Percentiles rank a stretch among this genome's conserved stretches.
Evolutionary conservation across 345 rosid species (phyloP).

Genomic region (Melaleuca alternifolia): DNA sequence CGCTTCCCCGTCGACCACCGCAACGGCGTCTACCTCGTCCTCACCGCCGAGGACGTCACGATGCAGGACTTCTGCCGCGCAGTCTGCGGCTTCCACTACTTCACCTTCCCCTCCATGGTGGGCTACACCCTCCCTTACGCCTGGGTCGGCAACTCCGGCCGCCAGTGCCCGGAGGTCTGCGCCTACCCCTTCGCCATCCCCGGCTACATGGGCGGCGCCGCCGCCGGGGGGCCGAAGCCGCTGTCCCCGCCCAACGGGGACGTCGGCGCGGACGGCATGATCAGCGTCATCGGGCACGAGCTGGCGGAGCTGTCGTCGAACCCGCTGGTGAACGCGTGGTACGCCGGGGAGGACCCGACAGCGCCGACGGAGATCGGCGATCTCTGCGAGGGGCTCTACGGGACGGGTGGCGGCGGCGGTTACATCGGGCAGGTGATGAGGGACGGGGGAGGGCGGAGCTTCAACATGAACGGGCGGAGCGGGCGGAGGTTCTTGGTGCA

Average conservation of each 20-base stretch:
- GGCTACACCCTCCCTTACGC: slow-evolving; percentile 98
- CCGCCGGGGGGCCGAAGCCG: slow-evolving; percentile 34
- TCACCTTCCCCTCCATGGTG: slow-evolving; percentile 93
- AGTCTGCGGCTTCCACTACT: slow-evolving; percentile 93
- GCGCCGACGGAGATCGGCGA: slow-evolving; percentile 93
- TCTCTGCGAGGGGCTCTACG: slow-evolving; percentile 81
- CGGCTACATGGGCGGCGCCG: slow-evolving; percentile 61
- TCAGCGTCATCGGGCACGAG: slow-evolving; percentile 94
- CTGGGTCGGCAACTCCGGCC: slow-evolving; percentile 84
- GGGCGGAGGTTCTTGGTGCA: slow-evolving; percentile 77
- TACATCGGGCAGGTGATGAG: slow-evolving; percentile 79
- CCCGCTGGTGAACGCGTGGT: slow-evolving; percentile 93
- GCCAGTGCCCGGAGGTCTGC: slow-evolving; percentile 92
- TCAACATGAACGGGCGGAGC: slow-evolving; percentile 60
- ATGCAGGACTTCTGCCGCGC: slow-evolving; percentile 93
- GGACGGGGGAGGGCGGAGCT: slow-evolving; percentile 52
- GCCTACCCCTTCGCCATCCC: slow-evolving; percentile 93
- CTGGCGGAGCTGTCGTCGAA: slow-evolving; percentile 79
- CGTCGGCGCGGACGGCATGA: slow-evolving; percentile 85
- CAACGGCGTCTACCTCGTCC: slow-evolving; percentile 74
- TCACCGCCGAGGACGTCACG: slow-evolving; percentile 64
- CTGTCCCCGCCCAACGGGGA: slow-evolving; percentile 74
- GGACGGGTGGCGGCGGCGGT: slow-evolving; percentile 93
- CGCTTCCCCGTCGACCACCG: slow-evolving; percentile 77
- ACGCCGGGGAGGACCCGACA: slow-evolving; percentile 96